Evolutionary conservation across 371 early-diverging fungal species (phyloP), one percentile per base, ranked within the genome.

Genomic region (Mortierella sp.): DNA sequence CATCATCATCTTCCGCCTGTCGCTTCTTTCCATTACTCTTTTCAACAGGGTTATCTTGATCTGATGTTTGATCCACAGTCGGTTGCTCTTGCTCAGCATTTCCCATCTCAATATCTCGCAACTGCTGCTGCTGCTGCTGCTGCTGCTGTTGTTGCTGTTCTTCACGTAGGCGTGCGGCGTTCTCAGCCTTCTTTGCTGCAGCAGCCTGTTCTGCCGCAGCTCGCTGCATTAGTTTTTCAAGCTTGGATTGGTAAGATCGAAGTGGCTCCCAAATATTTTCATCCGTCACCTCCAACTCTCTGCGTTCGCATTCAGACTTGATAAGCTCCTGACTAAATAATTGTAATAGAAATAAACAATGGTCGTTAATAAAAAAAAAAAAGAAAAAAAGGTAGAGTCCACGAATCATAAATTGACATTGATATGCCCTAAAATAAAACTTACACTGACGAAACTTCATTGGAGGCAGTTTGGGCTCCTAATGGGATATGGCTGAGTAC

Each of bases 1-100:
- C 68, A 19, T 28, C 70, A 7, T 64, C 68, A 13, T 70, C 78
- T 17, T 76, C 72, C 2, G 72, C 77, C 17, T 19, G 61, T 9
- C 77, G 72, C 62, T 77, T 77, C 68, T 72, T 77, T 23, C 77
- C 72, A 31, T 45, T 58, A 34, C 23, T 72, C 29, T 55, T 62
- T 32, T 67, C 54, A 28, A 32, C 8, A 8, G 49, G 49, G 40
- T 35, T 57, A 19, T 23, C 28, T 9, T 17, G 15, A 2, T 6
- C 58, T 34, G 35, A 45, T 29, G 40, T 4, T 19, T 35, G 49
- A 22, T n/a, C 29, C n/a, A 7, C 49, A 35, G 7, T 49, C 42
- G 17, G 35, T 32, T 26, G 42, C 59, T 28, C 59, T 29, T 55
- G 35, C 2, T 22, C 28, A 19, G 28, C 62, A 53, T 29, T 32